Conservation (phyloP, 495 filamentous ascomycete species). For the Aspergillus affinis region DNA sequence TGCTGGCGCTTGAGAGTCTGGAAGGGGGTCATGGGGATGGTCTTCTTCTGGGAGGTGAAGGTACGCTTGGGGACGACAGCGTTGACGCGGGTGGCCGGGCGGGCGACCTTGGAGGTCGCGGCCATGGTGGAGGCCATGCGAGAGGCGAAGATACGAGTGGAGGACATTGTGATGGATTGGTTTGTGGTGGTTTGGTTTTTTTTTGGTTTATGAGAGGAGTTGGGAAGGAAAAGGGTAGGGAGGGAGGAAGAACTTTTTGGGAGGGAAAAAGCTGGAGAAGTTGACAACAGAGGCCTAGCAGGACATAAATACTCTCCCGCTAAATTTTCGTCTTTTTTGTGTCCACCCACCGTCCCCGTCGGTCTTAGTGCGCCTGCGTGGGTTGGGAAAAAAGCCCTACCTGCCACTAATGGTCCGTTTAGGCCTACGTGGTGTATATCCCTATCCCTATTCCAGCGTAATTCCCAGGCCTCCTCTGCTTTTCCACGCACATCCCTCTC, state of each 20-base stretch:
- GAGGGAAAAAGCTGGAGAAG: slow-evolving; percentile 45
- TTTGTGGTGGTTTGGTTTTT: slow-evolving; percentile 33
- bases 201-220: slow-evolving; percentile 9
- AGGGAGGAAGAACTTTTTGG: slow-evolving; percentile 33
- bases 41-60: slow-evolving; percentile 52
- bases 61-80: slow-evolving; percentile 66
- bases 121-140: slow-evolving; percentile 75
- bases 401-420: background rate
- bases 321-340: slow-evolving; percentile 47
- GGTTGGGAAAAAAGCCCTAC: slow-evolving; percentile 25
- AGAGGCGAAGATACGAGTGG: slow-evolving; percentile 68
- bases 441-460: slow-evolving; percentile 5
- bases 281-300: slow-evolving; percentile 34
- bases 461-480: background rate
- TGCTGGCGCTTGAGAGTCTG: slow-evolving; percentile 68
- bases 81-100: slow-evolving; percentile 63
- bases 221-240: slow-evolving; percentile 29
- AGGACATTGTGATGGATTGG: slow-evolving; percentile 66
- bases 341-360: slow-evolving; percentile 34
- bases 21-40: slow-evolving; percentile 42
- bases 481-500: slow-evolving; percentile 13
- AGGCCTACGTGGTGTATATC: slow-evolving; percentile 29
- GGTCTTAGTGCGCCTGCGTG: slow-evolving; percentile 33
- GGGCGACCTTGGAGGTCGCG: slow-evolving; percentile 66
- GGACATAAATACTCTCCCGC: slow-evolving; percentile 48